These are phyloP conservation scores for Rhododendron ferrugineum DNA, from an alignment of 148 eudicot genomes.

Conservation along the genomic window DNA sequence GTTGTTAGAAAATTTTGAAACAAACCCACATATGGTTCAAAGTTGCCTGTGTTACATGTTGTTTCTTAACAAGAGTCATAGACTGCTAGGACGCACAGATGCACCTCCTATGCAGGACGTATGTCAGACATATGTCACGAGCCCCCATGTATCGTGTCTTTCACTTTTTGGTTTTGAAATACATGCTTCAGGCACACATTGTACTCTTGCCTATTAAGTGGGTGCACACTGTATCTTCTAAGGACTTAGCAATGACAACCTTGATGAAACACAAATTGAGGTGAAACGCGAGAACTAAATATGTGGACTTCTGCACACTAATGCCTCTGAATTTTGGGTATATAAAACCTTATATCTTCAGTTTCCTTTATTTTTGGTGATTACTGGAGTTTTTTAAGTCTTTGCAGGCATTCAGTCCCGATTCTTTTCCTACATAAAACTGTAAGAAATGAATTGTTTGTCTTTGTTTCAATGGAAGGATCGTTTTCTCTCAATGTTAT, in stretches of 20 bases:
- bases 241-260: neutral
- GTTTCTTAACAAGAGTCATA: neutral
- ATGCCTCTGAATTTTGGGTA: neutral
- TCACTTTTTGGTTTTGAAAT: neutral
- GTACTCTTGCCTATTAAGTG: neutral
- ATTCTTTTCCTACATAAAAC: neutral
- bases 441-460: neutral
- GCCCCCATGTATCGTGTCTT: neutral
- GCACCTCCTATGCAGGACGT: neutral
- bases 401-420: neutral
- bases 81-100: neutral
- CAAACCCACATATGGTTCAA: neutral
- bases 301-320: neutral
- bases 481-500: neutral
- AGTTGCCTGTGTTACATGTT: neutral
- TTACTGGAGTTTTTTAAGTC: neutral
- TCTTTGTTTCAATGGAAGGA: neutral
- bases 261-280: neutral
- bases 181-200: neutral
- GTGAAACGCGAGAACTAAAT: neutral
- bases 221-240: neutral
- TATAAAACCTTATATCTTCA: neutral
- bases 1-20: neutral
- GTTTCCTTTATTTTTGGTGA: neutral
- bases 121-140: neutral